Percentiles rank a stretch among this genome's conserved stretches.
Conservation (phyloP, 129 eudicot genomes). For the Daucus carota region DNA sequence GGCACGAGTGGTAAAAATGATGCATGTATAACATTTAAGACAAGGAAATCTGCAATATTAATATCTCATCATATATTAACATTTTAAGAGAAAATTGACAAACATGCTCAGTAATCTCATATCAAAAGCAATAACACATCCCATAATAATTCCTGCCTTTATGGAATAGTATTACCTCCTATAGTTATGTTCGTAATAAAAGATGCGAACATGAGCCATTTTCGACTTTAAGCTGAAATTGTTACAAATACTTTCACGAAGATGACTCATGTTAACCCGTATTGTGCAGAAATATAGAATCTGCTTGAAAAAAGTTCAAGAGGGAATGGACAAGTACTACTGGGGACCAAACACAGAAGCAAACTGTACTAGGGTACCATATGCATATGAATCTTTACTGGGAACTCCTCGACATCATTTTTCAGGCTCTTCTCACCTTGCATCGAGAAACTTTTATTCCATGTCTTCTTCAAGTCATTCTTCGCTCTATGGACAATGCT, state of each 20-base stretch:
- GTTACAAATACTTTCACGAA: not conserved
- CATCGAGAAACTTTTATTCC: not conserved
- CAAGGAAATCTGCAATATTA: not conserved
- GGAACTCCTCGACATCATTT: not conserved
- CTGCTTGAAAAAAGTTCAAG: slow-evolving; percentile 13
- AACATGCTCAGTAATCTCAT: too few relatives aligned
- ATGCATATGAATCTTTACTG: not conserved
- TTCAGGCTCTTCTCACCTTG: not conserved
- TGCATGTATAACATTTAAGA: not conserved
- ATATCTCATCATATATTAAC: not conserved
- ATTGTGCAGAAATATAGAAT: slow-evolving; percentile 24
- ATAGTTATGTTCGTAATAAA: too few relatives aligned
- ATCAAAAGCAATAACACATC: too few relatives aligned
- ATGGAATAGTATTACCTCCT: too few relatives aligned
- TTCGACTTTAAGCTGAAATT: too few relatives aligned
- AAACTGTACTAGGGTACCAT: not conserved
- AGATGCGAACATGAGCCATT: too few relatives aligned
- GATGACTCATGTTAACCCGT: not conserved
- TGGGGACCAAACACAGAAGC: not conserved
- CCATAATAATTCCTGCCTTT: too few relatives aligned
- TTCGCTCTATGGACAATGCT: not conserved
- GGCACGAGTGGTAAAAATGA: not conserved
- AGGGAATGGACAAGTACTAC: not conserved
- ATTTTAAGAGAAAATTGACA: not conserved
- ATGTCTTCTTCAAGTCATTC: not conserved